Evolutionary conservation across 192 early-diverging fungal genomes (phyloP).

Genomic region (Coemansia guatemalensis): DNA sequence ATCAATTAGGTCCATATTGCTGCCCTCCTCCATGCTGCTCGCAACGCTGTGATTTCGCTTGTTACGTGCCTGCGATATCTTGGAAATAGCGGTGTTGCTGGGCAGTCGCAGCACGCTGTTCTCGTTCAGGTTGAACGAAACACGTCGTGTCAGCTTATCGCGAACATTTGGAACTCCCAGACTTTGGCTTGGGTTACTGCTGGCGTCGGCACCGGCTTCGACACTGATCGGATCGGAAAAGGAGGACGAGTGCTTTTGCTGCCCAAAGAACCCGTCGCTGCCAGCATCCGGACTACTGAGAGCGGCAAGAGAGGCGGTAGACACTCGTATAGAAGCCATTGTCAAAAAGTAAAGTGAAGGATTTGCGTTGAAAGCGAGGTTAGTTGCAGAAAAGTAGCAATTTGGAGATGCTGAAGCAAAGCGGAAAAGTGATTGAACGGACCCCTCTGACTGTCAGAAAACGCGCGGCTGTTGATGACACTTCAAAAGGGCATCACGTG

Average conservation of each 20-base stretch:
- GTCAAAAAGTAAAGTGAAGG: neutral
- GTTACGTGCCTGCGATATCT: conserved; percentile 40
- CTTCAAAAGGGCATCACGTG: neutral
- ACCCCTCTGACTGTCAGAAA: neutral
- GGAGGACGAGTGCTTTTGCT: neutral
- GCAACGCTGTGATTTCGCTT: conserved; percentile 18
- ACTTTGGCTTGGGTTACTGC: conserved; percentile 21
- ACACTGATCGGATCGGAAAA: conserved; percentile 4
- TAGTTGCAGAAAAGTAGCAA: neutral
- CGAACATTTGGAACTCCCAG: neutral
- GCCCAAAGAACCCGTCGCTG: neutral
- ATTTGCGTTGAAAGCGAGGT: neutral
- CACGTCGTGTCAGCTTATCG: conserved; percentile 33
- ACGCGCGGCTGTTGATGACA: neutral
- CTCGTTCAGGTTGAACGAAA: conserved; percentile 48
- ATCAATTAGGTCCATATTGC: conserved; percentile 17
- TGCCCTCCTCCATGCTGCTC: conserved; percentile 13
- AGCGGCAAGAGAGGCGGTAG: conserved; percentile 36
- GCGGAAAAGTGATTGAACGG: neutral
- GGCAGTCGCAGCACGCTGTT: conserved; percentile 48
- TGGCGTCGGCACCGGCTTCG: conserved; percentile 4
- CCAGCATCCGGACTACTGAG: conserved; percentile 7
- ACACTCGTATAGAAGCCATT: conserved; percentile 55
- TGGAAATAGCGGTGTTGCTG: conserved; percentile 45
- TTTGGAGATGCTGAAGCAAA: neutral